A percentile compares a stretch with the other conserved stretches of the same genome.
These are phyloP conservation scores for Heracleum sosnowskyi DNA, from an alignment of 129 eudicot species.

Conservation along the genomic window DNA sequence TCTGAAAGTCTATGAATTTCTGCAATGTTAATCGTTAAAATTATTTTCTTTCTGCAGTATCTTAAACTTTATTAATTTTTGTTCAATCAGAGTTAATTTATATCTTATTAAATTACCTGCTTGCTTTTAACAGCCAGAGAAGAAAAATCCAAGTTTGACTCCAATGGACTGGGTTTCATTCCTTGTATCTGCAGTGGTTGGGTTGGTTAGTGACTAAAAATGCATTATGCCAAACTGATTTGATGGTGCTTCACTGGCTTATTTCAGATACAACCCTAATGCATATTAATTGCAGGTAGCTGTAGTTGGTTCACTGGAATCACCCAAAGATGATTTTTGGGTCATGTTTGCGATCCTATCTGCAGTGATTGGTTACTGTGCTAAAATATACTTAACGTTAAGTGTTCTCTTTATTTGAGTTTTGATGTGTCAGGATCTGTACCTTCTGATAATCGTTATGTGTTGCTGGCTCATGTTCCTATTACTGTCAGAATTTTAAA, in stretches of 20 bases:
- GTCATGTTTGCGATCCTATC: conserved; percentile 90
- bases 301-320: conserved; percentile 68
- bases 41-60: no score
- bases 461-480: not conserved
- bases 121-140: conserved; percentile 69
- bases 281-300: conserved; percentile 52
- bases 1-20: not conserved
- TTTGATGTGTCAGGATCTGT: not conserved
- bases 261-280: conserved; percentile 2
- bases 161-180: conserved; percentile 99
- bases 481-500: not conserved
- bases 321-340: conserved; percentile 89
- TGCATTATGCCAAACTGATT: not conserved
- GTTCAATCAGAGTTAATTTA: not conserved
- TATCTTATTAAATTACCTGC: not conserved
- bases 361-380: conserved; percentile 82
- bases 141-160: conserved; percentile 93
- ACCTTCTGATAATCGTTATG: not conserved
- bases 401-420: conserved; percentile 15
- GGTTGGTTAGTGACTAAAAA: conserved; percentile 60
- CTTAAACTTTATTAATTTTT: not conserved
- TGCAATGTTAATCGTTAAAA: not conserved
- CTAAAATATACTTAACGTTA: conserved; percentile 93
- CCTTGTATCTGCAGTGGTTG: conserved; percentile 77
- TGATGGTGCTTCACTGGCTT: not conserved